phyloP scores from a whole-genome alignment of 768 basidiomycete species.

The Podaxis pistillaris region DNA sequence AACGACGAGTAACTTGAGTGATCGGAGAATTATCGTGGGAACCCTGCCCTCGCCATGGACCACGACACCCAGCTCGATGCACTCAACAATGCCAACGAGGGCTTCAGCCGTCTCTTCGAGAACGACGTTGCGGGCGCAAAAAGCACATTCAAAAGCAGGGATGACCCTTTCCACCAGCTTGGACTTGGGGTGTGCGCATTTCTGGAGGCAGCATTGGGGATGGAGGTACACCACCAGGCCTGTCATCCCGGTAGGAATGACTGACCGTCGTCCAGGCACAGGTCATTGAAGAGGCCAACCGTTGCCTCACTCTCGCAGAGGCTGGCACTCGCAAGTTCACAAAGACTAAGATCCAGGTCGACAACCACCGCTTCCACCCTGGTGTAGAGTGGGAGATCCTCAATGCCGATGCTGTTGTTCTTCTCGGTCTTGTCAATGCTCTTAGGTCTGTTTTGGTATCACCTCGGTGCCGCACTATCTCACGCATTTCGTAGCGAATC shows the following conservation, averaged over 20 bases:
- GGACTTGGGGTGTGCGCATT: conserved; percentile 74
- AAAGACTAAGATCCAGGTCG: conserved; percentile 29
- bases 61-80: conserved; percentile 24
- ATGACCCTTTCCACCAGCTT: conserved; percentile 71
- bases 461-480: not conserved
- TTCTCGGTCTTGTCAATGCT: conserved; percentile 70
- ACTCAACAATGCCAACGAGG: conserved; percentile 41
- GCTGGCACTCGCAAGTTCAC: conserved; percentile 55
- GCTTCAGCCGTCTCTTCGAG: conserved; percentile 68
- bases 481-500: conserved; percentile 52
- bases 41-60: conserved; percentile 17
- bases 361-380: conserved; percentile 45
- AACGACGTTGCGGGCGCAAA: conserved; percentile 62
- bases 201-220: conserved; percentile 75
- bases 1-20: not conserved
- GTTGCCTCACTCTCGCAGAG: conserved; percentile 56
- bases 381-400: conserved; percentile 79
- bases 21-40: not conserved
- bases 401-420: conserved; percentile 67
- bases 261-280: conserved; percentile 37
- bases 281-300: conserved; percentile 62
- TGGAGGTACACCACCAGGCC: conserved; percentile 54
- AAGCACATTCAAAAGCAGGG: conserved; percentile 42
- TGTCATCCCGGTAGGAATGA: not conserved
- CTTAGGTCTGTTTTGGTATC: conserved; percentile 47